Evolutionary conservation across 1,139 yeast genomes (phyloP).

Genomic region (Zygotorulaspora mrakii): DNA sequence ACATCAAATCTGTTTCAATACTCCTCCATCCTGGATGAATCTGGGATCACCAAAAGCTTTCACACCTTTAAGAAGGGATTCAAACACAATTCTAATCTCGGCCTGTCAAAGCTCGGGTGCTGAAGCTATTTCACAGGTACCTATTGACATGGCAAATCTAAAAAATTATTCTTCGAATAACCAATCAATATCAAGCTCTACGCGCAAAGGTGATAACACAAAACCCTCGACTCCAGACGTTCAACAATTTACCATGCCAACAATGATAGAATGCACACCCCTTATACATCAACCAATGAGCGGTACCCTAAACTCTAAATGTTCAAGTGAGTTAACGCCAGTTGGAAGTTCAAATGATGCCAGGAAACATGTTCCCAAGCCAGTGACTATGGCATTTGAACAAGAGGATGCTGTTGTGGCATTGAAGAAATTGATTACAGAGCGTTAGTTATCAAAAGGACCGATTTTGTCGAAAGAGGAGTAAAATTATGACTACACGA

Average conservation of each 20-base stretch:
- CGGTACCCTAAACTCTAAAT: conserved; percentile 27
- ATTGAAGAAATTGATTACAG: conserved; percentile 28
- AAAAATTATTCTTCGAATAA: background rate
- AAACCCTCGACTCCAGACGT: conserved; percentile 25
- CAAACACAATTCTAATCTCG: conserved; percentile 9
- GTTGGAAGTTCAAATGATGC: conserved; percentile 4
- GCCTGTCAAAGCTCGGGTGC: conserved; percentile 6
- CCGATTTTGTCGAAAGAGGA: too few species aligned
- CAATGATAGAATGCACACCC: conserved; percentile 29
- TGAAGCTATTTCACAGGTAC: conserved; percentile 1
- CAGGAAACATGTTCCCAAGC: conserved; percentile 8
- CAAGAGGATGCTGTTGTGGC: conserved; percentile 34
- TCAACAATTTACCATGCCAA: conserved; percentile 14
- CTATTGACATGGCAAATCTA: background rate
- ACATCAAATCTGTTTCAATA: conserved; percentile 24
- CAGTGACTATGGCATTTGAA: conserved; percentile 13
- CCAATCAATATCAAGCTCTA: background rate
- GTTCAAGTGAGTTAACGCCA: conserved; percentile 14
- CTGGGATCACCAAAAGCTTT: conserved; percentile 19
- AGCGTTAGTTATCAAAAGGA: conserved; percentile 15
- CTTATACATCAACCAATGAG: conserved; percentile 33
- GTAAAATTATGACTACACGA: too few species aligned
- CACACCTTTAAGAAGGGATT: conserved; percentile 15
- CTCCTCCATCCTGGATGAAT: conserved; percentile 32
- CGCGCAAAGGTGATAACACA: background rate